phyloP scores from a whole-genome alignment of 441 rosid genomes.

The Adansonia grandidieri region DNA sequence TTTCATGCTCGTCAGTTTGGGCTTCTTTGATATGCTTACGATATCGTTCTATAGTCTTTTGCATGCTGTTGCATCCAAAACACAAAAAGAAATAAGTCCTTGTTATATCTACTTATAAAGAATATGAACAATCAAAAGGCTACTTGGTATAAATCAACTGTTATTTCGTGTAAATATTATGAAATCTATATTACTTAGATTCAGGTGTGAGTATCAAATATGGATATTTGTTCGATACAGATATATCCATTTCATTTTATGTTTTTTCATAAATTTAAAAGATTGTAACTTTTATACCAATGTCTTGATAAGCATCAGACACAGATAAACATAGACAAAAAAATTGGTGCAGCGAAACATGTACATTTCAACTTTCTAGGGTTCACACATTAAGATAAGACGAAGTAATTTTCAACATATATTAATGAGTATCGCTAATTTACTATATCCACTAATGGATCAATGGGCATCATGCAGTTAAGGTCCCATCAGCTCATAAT shows the following conservation, averaged over 20 bases:
- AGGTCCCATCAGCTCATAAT: background rate
- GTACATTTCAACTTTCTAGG: background rate
- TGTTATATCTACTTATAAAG: no score
- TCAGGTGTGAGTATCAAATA: no score
- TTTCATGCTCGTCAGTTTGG: conserved; percentile 20
- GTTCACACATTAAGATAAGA: background rate
- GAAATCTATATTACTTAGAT: no score
- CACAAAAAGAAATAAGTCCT: conserved; percentile 15
- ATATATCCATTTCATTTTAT: no score
- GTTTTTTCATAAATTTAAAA: no score
- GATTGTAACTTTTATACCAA: no score
- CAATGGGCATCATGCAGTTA: background rate
- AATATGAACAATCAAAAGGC: background rate
- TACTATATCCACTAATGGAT: background rate
- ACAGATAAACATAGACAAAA: no score
- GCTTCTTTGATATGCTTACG: conserved; percentile 33
- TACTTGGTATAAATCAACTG: background rate
- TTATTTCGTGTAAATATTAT: background rate
- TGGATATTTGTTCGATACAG: no score
- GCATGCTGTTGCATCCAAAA: conserved; percentile 48
- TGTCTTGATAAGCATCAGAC: no score
- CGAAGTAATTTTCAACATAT: background rate
- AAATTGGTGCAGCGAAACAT: background rate
- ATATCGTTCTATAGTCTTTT: conserved; percentile 56
- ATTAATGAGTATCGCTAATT: no score